Evolutionary conservation across 2,329 filamentous ascomycete species (phyloP), one percentile per base, ranked within the genome.

Genomic region (Pyricularia grisea): DNA sequence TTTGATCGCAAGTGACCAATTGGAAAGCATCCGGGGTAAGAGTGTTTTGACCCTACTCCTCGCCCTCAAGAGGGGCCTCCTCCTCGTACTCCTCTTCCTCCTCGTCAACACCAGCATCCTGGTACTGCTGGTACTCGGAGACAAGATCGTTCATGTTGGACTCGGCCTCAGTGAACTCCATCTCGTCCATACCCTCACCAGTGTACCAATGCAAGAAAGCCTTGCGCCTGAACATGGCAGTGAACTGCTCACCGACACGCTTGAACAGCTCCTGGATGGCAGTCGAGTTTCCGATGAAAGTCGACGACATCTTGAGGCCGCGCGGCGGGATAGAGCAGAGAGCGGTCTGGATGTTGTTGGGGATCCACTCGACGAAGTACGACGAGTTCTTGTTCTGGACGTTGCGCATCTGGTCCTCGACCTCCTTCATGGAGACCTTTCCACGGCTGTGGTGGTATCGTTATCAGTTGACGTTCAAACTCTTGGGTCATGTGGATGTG

Each of bases 151-250:
- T 98, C 95, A 99, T 98, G 88, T 99, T 99, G 85, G 92, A 97
- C 90, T 99, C 95, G 77, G 95, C 95, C 89, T 99, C 95, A 80
- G 95, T 99, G 88, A 99, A 99, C 87, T 99, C 95, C 95, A 99
- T 98, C 91, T 99, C 95, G 85, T 99, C 95, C 95, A 99, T 99
- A 86, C 95, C 95, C 89, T 99, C 95, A 80, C 94, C 94, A 89
- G 95, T 99, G 87, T 99, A 99, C 95, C 95, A 99, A 88, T 98
- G 95, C 89, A 99, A 92, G 93, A 99, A 99, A 90, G 95, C 95
- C 92, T 98, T 99, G 85, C 95, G 93, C 86, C 95, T 90, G 91
- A 99, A 99, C 95, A 99, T 99, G 81, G 94, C 95, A 85, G 91
- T 94, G 90, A 99, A 99, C 86, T 99, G 95, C 84, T 99, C 95